These are phyloP conservation scores for Cryphonectria carpinicola DNA, from an alignment of 2,329 filamentous ascomycete genomes.

Conservation along the genomic window DNA sequence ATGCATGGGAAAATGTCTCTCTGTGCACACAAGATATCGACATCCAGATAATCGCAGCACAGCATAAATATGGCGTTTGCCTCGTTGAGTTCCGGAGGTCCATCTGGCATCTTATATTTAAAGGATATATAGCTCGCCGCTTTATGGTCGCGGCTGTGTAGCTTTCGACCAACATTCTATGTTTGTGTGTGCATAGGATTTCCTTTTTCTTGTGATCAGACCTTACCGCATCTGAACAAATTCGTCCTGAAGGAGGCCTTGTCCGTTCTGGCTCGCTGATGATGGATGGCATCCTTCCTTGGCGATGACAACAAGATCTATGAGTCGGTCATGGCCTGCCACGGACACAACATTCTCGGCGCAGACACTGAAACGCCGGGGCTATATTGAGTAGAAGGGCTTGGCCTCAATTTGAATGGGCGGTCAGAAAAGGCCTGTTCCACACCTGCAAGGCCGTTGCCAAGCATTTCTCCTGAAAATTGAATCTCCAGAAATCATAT, in stretches of 20 bases:
- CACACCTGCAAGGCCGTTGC: too few species aligned
- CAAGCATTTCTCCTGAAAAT: background rate
- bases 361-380: too few species aligned
- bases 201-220: background rate
- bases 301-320: background rate
- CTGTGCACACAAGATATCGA: background rate
- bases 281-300: too few species aligned
- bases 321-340: background rate
- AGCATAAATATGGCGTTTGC: background rate
- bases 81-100: background rate
- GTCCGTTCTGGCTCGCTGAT: background rate
- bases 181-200: too few species aligned
- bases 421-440: too few species aligned
- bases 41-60: background rate
- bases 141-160: background rate
- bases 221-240: background rate
- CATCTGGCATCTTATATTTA: background rate
- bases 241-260: background rate
- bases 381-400: too few species aligned
- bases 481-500: background rate
- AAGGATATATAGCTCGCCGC: background rate
- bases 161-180: too few species aligned
- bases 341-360: too few species aligned
- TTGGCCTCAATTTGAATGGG: too few species aligned
- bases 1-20: slow-evolving; percentile 3